phyloP scores from a whole-genome alignment of 2,329 filamentous ascomycete genomes.

The Epichloe sibirici region DNA sequence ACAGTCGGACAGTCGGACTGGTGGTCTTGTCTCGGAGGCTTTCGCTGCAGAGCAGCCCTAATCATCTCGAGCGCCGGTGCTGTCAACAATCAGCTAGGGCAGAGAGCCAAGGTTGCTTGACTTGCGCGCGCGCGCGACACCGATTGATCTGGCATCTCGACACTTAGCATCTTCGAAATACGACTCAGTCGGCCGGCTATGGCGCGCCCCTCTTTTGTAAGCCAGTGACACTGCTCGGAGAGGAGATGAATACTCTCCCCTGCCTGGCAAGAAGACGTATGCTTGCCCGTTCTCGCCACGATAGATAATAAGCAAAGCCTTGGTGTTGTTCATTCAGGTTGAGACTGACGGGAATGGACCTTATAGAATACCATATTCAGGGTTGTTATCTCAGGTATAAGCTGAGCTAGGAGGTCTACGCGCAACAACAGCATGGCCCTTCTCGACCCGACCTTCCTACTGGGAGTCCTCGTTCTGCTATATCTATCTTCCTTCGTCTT shows the following conservation, averaged over 20 bases:
- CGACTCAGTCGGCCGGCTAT: background rate
- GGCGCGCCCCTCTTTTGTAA: constrained; percentile 1
- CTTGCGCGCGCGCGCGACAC: background rate
- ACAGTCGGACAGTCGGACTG: background rate
- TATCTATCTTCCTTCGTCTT: constrained; percentile 89
- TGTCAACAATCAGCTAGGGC: background rate
- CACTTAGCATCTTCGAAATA: background rate
- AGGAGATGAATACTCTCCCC: constrained; percentile 1
- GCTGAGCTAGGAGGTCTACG: background rate
- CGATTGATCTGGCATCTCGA: background rate
- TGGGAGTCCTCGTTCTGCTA: constrained; percentile 71
- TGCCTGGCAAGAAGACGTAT: background rate
- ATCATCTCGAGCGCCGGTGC: background rate
- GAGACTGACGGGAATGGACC: background rate
- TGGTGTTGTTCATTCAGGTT: background rate
- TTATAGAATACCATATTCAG: constrained; percentile 1
- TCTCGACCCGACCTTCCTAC: constrained; percentile 66
- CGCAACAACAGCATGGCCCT: constrained; percentile 40
- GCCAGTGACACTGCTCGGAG: constrained; percentile 1
- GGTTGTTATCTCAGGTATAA: background rate
- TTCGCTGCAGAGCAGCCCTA: background rate
- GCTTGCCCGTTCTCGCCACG: background rate
- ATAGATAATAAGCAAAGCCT: too few relatives aligned
- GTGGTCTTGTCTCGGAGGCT: background rate
- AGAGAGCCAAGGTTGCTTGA: background rate